phyloP scores from a whole-genome alignment of 164 flowering plant species.

The Vitis riparia region DNA sequence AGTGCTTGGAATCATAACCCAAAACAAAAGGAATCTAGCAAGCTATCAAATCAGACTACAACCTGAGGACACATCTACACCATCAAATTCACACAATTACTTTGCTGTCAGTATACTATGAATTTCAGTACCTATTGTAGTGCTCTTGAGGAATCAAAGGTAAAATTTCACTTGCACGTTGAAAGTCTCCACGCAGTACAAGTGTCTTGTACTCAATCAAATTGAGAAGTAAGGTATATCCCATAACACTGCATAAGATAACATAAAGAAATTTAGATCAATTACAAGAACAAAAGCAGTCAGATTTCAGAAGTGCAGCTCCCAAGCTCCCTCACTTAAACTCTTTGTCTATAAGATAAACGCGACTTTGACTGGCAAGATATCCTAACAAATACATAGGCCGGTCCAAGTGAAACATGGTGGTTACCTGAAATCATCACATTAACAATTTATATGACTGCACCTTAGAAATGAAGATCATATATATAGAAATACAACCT shows the following conservation, averaged over 20 bases:
- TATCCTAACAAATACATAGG: slow-evolving; percentile 98
- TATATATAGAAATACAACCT: not conserved
- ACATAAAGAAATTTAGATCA: not conserved
- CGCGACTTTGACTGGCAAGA: slow-evolving; percentile 95
- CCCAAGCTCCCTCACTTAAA: slow-evolving; percentile 60
- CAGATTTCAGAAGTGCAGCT: too few relatives aligned
- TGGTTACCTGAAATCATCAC: slow-evolving; percentile 68
- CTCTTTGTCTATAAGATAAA: slow-evolving; percentile 94
- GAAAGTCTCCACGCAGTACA: slow-evolving; percentile 95
- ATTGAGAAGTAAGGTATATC: slow-evolving; percentile 89
- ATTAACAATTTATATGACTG: too few relatives aligned
- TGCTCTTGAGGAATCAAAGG: slow-evolving; percentile 94
- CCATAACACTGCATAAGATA: slow-evolving; percentile 69
- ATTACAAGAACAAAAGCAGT: not conserved
- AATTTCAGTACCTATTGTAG: slow-evolving; percentile 66
- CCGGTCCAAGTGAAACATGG: slow-evolving; percentile 97
- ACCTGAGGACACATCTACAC: too few relatives aligned
- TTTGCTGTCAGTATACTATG: too few relatives aligned
- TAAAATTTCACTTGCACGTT: slow-evolving; percentile 77
- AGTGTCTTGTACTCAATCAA: slow-evolving; percentile 98
- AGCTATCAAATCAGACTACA: too few relatives aligned
- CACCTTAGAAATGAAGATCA: not conserved
- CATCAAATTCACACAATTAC: not conserved
- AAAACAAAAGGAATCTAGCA: too few relatives aligned
- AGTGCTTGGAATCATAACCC: too few relatives aligned